These are phyloP conservation scores for Echria macrotheca DNA, from an alignment of 495 filamentous ascomycete genomes.

Conservation along the genomic window DNA sequence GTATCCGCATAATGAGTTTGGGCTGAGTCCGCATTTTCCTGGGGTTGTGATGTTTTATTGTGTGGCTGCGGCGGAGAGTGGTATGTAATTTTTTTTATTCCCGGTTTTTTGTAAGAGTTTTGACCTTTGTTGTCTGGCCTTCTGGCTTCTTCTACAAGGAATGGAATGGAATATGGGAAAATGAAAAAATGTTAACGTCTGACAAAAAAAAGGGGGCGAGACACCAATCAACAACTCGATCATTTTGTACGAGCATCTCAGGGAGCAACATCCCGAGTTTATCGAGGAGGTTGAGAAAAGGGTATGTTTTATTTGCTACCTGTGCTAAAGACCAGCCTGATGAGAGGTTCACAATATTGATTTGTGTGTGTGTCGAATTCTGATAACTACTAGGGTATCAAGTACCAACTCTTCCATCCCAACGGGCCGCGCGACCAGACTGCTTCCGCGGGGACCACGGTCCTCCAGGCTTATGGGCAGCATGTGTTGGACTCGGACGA, in stretches of 20 bases:
- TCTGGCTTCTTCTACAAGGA: too few relatives aligned
- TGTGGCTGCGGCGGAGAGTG: conserved; percentile 24
- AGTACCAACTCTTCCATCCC: conserved; percentile 36
- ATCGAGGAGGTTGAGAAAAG: conserved; percentile 41
- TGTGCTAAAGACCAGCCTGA: too few relatives aligned
- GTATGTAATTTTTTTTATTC: conserved; percentile 1
- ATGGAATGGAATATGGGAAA: too few relatives aligned
- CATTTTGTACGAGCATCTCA: conserved; percentile 44
- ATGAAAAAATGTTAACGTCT: background rate
- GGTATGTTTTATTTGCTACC: too few relatives aligned
- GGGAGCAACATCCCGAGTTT: conserved; percentile 45
- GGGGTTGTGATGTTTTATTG: conserved; percentile 51
- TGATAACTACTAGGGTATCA: conserved; percentile 24
- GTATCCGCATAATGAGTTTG: conserved; percentile 52
- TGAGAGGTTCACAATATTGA: too few relatives aligned
- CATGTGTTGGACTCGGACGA: conserved; percentile 43
- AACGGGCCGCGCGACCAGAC: conserved; percentile 30
- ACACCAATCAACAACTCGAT: conserved; percentile 49
- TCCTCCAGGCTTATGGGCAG: conserved; percentile 49
- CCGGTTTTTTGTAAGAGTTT: background rate
- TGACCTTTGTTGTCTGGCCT: background rate
- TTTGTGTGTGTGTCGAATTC: background rate
- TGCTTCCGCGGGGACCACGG: conserved; percentile 44
- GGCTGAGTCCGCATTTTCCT: conserved; percentile 48
- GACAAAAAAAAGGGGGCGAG: conserved; percentile 38